These are phyloP conservation scores for Withania somnifera DNA, from an alignment of 305 asterid species.

Conservation along the genomic window DNA sequence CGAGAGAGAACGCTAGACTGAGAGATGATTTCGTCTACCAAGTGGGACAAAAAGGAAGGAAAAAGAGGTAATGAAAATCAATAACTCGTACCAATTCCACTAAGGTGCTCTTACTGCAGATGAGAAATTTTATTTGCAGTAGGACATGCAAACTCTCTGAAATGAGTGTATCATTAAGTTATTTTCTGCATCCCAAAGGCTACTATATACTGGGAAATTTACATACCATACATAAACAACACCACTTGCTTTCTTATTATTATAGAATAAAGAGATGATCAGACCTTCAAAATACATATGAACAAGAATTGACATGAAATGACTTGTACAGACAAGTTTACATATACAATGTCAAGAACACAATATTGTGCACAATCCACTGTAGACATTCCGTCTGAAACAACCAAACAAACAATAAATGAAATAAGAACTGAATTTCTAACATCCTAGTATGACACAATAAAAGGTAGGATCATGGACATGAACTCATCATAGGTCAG, in stretches of 20 bases:
- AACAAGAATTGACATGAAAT: neutral
- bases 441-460: slow-evolving; percentile 42
- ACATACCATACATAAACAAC: neutral
- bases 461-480: slow-evolving; percentile 69
- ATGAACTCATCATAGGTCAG: slow-evolving; percentile 53
- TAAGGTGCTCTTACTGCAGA: neutral
- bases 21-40: neutral
- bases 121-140: neutral
- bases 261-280: neutral
- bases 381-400: neutral
- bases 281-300: neutral
- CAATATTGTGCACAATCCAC: neutral
- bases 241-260: neutral
- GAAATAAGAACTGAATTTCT: neutral
- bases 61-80: neutral
- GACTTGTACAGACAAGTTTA: neutral
- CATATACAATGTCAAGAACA: neutral
- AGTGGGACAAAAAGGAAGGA: neutral
- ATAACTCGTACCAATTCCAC: neutral
- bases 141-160: neutral
- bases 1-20: too few relatives aligned
- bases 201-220: neutral
- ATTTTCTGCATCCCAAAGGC: neutral
- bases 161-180: neutral
- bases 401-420: neutral